Conservation (phyloP, 139 green algal genomes). For the Diplosphaera chodatii region DNA sequence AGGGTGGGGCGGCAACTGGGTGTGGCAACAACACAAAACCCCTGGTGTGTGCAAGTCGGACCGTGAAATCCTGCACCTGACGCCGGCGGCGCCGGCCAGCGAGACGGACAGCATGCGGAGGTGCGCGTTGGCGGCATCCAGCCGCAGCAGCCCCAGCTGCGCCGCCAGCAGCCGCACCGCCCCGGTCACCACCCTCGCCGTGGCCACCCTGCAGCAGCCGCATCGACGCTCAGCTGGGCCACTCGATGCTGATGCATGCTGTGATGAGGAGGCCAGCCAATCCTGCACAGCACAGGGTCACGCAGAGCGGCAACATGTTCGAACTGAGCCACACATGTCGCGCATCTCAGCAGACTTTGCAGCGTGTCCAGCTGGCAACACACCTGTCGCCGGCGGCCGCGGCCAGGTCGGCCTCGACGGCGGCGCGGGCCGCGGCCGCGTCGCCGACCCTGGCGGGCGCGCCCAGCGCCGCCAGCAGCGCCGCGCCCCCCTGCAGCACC, state of each 20-base stretch:
- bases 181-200: slow-evolving; percentile 15
- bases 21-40: no score
- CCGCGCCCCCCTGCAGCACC: slow-evolving; percentile 28
- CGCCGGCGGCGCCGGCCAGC: slow-evolving; percentile 20
- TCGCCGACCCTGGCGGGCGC: slow-evolving; percentile 23
- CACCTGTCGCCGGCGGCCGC: slow-evolving; percentile 4
- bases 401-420: slow-evolving; percentile 18
- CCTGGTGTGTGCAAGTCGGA: no score
- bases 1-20: no score
- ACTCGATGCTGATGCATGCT: no score
- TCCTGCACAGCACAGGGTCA: no score
- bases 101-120: slow-evolving; percentile 35
- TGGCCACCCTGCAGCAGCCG: no score
- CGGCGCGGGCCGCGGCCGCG: slow-evolving; percentile 11
- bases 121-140: slow-evolving; percentile 72
- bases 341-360: no score
- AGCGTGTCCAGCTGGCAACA: no score
- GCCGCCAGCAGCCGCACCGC: slow-evolving; percentile 54
- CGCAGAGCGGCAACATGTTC: no score
- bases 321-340: no score
- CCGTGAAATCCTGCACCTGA: slow-evolving; percentile 11
- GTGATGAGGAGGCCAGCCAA: no score
- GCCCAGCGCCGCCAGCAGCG: slow-evolving; percentile 24
- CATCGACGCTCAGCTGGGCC: no score
- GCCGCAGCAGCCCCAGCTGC: slow-evolving; percentile 66